Conservation (phyloP, 2,329 filamentous ascomycete species). For the Magnaporthales sp. region DNA sequence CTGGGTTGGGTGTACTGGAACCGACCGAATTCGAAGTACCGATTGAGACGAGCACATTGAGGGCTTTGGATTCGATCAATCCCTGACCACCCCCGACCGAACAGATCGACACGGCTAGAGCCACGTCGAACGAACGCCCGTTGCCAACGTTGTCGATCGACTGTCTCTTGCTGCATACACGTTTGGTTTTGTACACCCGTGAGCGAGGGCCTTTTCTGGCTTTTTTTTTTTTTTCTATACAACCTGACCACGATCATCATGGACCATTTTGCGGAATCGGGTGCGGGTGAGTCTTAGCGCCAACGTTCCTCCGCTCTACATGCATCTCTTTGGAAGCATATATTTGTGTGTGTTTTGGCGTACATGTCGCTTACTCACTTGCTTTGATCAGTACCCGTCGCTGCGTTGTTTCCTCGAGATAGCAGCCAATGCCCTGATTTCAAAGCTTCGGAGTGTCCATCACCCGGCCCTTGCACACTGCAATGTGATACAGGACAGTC, state of each 20-base stretch:
- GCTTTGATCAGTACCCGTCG: conserved; percentile 13
- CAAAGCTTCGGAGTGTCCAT: not conserved
- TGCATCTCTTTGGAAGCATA: not conserved
- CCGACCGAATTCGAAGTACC: not conserved
- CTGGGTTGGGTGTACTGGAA: not conserved
- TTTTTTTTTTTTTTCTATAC: too few relatives aligned
- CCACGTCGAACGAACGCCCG: not conserved
- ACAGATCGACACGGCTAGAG: conserved; percentile 3
- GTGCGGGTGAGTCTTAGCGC: not conserved
- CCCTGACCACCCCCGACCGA: conserved; percentile 5
- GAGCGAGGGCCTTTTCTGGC: not conserved
- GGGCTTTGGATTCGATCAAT: not conserved
- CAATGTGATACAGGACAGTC: conserved; percentile 29
- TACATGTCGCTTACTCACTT: not conserved
- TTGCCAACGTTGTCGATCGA: not conserved
- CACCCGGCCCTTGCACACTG: conserved; percentile 18
- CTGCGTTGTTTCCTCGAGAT: conserved; percentile 29
- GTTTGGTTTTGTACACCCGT: not conserved
- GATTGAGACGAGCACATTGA: not conserved
- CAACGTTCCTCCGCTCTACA: not conserved
- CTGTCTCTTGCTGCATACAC: not conserved
- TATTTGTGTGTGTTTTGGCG: not conserved
- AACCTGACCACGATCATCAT: not conserved
- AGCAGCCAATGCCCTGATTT: conserved; percentile 13
- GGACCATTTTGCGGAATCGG: not conserved